These are phyloP conservation scores for Geoglossum cookeanum DNA, from an alignment of 2,329 filamentous ascomycete species.

Conservation along the genomic window DNA sequence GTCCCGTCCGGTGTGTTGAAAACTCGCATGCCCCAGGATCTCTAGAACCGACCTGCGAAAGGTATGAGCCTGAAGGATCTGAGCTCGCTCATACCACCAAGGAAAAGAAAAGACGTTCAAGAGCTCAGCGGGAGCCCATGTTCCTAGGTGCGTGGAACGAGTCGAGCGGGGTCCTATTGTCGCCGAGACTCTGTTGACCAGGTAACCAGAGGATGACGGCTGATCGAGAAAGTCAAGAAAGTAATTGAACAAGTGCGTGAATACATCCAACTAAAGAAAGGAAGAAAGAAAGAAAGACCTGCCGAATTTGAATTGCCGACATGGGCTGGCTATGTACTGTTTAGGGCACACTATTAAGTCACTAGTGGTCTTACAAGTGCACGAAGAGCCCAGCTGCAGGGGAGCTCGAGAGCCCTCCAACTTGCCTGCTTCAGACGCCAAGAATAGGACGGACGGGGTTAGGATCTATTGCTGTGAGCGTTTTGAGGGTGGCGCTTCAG, in stretches of 20 bases:
- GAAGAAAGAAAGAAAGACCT: background rate
- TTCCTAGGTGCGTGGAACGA: background rate
- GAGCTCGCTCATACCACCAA: background rate
- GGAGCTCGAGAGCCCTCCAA: background rate
- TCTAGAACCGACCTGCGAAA: background rate
- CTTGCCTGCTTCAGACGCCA: background rate
- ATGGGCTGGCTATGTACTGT: background rate
- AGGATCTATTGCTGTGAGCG: background rate
- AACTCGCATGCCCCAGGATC: background rate
- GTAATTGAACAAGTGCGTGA: background rate
- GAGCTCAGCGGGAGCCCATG: background rate
- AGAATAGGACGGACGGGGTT: background rate
- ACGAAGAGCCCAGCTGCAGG: background rate
- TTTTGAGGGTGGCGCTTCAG: background rate
- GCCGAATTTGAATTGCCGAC: background rate
- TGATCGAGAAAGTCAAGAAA: background rate
- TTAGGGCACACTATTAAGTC: background rate
- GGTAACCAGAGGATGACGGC: background rate
- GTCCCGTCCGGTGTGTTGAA: background rate
- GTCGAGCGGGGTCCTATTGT: background rate
- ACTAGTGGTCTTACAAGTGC: background rate
- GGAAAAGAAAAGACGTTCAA: background rate
- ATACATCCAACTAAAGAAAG: background rate
- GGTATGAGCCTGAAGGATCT: background rate
- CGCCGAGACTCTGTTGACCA: background rate